phyloP scores from a whole-genome alignment of 305 asterid genomes.

The Vinca major region DNA sequence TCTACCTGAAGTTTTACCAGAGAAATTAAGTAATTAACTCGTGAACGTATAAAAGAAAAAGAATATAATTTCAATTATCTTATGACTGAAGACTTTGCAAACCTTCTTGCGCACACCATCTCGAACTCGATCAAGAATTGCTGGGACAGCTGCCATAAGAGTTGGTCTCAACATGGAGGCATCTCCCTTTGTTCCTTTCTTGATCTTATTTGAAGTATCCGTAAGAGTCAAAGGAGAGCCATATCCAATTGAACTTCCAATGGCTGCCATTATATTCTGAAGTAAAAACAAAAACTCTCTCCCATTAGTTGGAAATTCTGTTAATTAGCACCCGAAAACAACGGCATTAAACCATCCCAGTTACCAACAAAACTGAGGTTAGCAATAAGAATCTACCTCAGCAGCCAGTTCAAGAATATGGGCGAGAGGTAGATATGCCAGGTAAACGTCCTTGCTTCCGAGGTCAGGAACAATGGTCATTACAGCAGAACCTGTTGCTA shows the following conservation, averaged over 20 bases:
- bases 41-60: neutral
- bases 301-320: neutral
- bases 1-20: slow-evolving; percentile 55
- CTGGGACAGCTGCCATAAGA: slow-evolving; percentile 90
- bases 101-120: slow-evolving; percentile 98
- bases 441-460: slow-evolving; percentile 67
- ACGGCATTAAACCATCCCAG: slow-evolving; percentile 8
- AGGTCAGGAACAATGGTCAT: slow-evolving; percentile 80
- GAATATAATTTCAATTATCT: neutral
- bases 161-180: slow-evolving; percentile 79
- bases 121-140: slow-evolving; percentile 95
- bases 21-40: neutral
- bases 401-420: slow-evolving; percentile 97
- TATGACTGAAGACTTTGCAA: slow-evolving; percentile 10
- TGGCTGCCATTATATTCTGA: slow-evolving; percentile 66
- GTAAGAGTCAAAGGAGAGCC: slow-evolving; percentile 96
- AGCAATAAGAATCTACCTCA: slow-evolving; percentile 45
- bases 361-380: neutral
- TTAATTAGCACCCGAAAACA: slow-evolving; percentile 1
- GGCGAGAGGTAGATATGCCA: slow-evolving; percentile 92
- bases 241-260: slow-evolving; percentile 92
- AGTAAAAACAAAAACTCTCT: slow-evolving; percentile 14
- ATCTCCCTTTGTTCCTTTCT: slow-evolving; percentile 92
- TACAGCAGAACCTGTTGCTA: slow-evolving; percentile 91
- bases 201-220: slow-evolving; percentile 87